Evolutionary conservation across 2,329 filamentous ascomycete genomes (phyloP).

Genomic region (Pseudodiploospora longispora): DNA sequence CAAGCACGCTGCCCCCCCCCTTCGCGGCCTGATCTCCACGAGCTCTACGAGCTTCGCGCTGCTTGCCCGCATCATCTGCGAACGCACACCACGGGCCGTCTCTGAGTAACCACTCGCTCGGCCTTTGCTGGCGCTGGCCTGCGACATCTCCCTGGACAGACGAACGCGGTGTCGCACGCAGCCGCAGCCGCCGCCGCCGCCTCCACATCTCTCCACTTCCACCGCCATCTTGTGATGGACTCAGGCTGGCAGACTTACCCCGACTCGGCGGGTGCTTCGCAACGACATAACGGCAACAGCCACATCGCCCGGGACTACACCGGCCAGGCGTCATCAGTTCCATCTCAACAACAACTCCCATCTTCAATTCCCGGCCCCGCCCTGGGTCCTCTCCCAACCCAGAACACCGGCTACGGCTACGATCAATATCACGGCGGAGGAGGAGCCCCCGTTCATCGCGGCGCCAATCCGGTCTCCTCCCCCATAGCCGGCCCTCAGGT

Average conservation of each 20-base stretch:
- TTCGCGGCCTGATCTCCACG: not conserved
- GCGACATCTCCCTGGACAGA: not conserved
- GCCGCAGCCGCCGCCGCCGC: constrained; percentile 4
- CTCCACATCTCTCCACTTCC: constrained; percentile 10
- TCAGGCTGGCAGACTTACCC: constrained; percentile 59
- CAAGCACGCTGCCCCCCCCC: no score
- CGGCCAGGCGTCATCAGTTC: constrained; percentile 22
- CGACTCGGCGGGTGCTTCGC: constrained; percentile 54
- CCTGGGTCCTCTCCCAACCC: constrained; percentile 12
- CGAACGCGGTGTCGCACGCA: not conserved
- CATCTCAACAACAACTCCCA: constrained; percentile 13
- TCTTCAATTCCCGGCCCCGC: not conserved
- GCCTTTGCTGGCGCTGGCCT: no score
- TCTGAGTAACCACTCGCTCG: not conserved
- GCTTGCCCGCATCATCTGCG: not conserved
- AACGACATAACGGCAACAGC: constrained; percentile 51
- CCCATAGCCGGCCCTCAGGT: constrained; percentile 48
- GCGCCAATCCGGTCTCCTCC: constrained; percentile 47
- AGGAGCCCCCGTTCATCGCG: constrained; percentile 27
- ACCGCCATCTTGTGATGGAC: constrained; percentile 33
- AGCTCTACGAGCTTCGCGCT: not conserved
- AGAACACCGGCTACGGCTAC: constrained; percentile 33
- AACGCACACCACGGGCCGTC: not conserved
- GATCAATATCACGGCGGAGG: constrained; percentile 61
- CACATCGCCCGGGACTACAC: constrained; percentile 43